These are phyloP conservation scores for Herpotrichia juniperi DNA, from an alignment of 2,329 filamentous ascomycete species.

Conservation along the genomic window DNA sequence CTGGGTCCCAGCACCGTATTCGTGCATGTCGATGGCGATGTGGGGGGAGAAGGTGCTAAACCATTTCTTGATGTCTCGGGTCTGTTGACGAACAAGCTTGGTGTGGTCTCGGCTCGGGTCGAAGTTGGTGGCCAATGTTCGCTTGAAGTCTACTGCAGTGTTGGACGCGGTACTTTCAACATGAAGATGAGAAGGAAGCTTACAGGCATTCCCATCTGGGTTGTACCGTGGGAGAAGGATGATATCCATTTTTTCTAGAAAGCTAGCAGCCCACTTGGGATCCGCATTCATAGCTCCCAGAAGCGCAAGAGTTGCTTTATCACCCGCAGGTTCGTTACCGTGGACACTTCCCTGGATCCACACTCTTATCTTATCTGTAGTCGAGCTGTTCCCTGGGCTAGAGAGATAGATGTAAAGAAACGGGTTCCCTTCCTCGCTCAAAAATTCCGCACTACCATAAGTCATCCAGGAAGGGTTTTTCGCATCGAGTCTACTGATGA, in stretches of 20 bases:
- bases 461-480: conserved; percentile 41
- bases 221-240: conserved; percentile 45
- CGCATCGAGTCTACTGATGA: background rate
- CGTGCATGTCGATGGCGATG: conserved; percentile 46
- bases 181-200: background rate
- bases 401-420: conserved; percentile 41
- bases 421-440: conserved; percentile 28
- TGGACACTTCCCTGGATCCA: conserved; percentile 47
- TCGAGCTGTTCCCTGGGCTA: conserved; percentile 17
- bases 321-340: conserved; percentile 47
- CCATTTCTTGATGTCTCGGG: conserved; percentile 40
- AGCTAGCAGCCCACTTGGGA: conserved; percentile 35
- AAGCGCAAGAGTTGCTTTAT: conserved; percentile 42
- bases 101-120: conserved; percentile 47
- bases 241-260: conserved; percentile 42
- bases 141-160: conserved; percentile 34
- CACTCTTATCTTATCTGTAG: conserved; percentile 36
- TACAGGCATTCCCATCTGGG: conserved; percentile 41
- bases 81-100: conserved; percentile 43
- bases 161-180: conserved; percentile 5
- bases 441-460: conserved; percentile 31
- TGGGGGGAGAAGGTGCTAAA: conserved; percentile 40
- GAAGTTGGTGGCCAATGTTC: conserved; percentile 42
- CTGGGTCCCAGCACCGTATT: conserved; percentile 35
- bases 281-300: conserved; percentile 43